phyloP scores from a whole-genome alignment of 257 asterid species.

The Avicennia marina region DNA sequence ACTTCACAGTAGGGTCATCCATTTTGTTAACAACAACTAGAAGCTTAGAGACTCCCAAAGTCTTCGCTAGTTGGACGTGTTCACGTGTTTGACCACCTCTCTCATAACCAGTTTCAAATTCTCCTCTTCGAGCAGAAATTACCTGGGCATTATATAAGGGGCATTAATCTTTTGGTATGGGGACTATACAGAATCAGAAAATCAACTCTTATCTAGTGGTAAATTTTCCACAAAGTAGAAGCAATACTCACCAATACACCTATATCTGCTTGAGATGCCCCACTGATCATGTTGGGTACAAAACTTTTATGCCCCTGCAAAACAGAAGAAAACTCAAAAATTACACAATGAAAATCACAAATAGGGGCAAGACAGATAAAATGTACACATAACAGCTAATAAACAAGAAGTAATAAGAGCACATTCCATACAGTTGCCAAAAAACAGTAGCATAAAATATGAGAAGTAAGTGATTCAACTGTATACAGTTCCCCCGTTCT shows the following conservation, averaged over 20 bases:
- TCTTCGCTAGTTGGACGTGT: constrained; percentile 96
- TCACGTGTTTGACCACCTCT: constrained; percentile 99
- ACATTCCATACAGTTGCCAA: background rate
- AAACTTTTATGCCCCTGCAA: constrained; percentile 94
- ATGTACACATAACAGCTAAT: background rate
- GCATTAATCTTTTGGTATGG: too few relatives aligned
- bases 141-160: constrained; percentile 38
- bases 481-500: too few relatives aligned
- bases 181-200: too few relatives aligned
- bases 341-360: too few relatives aligned
- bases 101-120: constrained; percentile 96
- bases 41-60: constrained; percentile 88
- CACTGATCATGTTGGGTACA: constrained; percentile 97
- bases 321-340: background rate
- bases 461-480: too few relatives aligned
- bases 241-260: constrained; percentile 71
- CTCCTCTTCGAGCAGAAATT: constrained; percentile 93
- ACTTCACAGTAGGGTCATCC: constrained; percentile 96
- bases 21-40: constrained; percentile 92
- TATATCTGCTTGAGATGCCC: constrained; percentile 97
- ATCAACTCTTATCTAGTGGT: too few relatives aligned
- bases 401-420: background rate
- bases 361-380: background rate
- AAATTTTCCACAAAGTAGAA: background rate
- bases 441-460: background rate